These are phyloP conservation scores for Chlorella sp. DNA, from an alignment of 139 green algal species.

Conservation along the genomic window DNA sequence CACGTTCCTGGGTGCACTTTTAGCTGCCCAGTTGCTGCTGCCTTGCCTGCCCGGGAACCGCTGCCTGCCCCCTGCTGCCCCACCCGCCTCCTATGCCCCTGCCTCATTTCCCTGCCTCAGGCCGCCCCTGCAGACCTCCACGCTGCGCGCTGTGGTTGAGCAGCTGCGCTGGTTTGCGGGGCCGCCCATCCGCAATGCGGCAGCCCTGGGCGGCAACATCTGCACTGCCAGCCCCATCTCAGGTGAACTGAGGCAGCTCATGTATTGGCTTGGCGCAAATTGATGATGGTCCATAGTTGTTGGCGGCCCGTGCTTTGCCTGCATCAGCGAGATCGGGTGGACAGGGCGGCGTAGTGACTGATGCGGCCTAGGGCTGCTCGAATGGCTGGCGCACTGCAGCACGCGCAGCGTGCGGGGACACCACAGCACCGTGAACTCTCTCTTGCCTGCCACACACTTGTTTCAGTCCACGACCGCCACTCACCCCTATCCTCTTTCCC, in stretches of 20 bases:
- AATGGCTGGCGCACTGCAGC: too few relatives aligned
- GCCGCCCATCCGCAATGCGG: conserved; percentile 93
- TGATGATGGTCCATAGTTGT: neutral
- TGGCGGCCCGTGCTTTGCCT: neutral
- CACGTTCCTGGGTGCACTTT: neutral
- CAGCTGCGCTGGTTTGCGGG: conserved; percentile 93
- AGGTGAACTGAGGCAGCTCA: conserved; percentile 19
- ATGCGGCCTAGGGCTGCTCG: too few relatives aligned
- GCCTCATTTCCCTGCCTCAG: neutral
- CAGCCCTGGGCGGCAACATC: conserved; percentile 93
- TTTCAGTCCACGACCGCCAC: neutral
- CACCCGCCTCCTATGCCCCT: neutral
- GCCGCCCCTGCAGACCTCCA: conserved; percentile 37
- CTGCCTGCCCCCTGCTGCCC: neutral
- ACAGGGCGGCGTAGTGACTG: too few relatives aligned
- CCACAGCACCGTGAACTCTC: neutral
- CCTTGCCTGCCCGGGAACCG: neutral
- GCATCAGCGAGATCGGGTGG: neutral
- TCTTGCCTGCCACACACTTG: neutral
- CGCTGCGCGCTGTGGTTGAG: conserved; percentile 73
- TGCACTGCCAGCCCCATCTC: conserved; percentile 92
- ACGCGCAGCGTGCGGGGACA: too few relatives aligned
- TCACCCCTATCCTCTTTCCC: neutral
- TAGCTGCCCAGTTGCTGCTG: neutral
- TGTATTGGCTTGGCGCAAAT: neutral